phyloP scores from a whole-genome alignment of 2,329 filamentous ascomycete genomes.

The Myriosclerotinia duriaeana region DNA sequence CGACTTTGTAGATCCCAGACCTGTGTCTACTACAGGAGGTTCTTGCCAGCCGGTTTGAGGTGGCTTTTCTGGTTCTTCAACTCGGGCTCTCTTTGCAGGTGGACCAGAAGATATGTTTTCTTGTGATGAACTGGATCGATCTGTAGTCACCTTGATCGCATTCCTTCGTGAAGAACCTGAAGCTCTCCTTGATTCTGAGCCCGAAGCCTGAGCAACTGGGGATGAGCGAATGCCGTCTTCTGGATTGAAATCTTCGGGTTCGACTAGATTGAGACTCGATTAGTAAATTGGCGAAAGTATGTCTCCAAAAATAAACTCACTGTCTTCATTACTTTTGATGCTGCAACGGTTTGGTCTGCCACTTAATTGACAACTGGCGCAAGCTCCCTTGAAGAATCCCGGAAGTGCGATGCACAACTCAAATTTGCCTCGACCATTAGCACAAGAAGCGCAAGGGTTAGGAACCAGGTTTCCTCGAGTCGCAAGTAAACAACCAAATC shows the following conservation, averaged over 20 bases:
- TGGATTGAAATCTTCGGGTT: constrained; percentile 15
- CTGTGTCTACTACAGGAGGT: constrained; percentile 38
- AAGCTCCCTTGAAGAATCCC: constrained; percentile 41
- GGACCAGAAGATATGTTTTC: constrained; percentile 20
- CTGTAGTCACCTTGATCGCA: constrained; percentile 10
- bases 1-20: constrained; percentile 14
- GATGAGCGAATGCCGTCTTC: constrained; percentile 9
- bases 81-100: constrained; percentile 33
- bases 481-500: constrained; percentile 40
- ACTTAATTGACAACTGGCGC: constrained; percentile 40
- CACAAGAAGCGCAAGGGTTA: constrained; percentile 36
- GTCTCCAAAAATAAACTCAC: constrained; percentile 28
- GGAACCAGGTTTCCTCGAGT: constrained; percentile 37
- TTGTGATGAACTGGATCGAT: constrained; percentile 7
- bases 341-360: constrained; percentile 39
- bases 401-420: constrained; percentile 38
- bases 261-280: constrained; percentile 8
- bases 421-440: constrained; percentile 40
- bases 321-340: constrained; percentile 40
- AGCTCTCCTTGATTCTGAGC: background rate
- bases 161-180: constrained; percentile 1
- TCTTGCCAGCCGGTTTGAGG: constrained; percentile 36
- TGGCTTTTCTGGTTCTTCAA: constrained; percentile 25
- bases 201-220: background rate
- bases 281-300: constrained; percentile 4